Evolutionary conservation across 176 grass and related monocot genomes (phyloP), one percentile per base, ranked within the genome.

Genomic region (Juncus inflexus): DNA sequence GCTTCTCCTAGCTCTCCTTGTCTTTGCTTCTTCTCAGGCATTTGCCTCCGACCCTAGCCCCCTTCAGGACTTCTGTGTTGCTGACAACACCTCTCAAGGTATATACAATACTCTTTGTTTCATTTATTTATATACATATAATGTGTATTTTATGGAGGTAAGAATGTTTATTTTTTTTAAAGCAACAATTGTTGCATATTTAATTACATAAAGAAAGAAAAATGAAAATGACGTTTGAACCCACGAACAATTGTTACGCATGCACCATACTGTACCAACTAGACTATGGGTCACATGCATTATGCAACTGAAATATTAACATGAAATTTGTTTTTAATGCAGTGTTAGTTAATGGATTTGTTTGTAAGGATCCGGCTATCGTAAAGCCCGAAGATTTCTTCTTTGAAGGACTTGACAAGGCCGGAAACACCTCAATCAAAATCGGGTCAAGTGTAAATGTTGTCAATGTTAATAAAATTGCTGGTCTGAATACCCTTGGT

Each of bases 401-500:
- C 15, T 74, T 73, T 40, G 50, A 15, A 1, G 73, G 73, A 7
- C 73, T 76, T 3, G 61, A 76, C 73, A 65, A 65, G 19, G 55
- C 63, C 6, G 74, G 74, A 5, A 19, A 77, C 63, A 77, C 74
- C n/a, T 72, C 2, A 11, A 77, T 67, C 40, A 77, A 61, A 7
- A 50, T 77, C 3, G 61, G 74, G 14, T 73, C 80, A 3, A 77
- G 36, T 13, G 75, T 83, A 12, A 83, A 73, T 2, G 0, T 50
- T 41, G 74, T 83, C 3, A 8, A 68, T 28, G 61, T 35, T 2
- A 1, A 38, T 2, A 55, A 64, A 4, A 13, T 83, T 3, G 53
- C 67, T 0, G 80, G 80, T 3, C 52, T 83, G 13, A 77, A 77
- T 55, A 67, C 80, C 1, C 66, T 77, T 4, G 74, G 80, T 15